Conservation (phyloP, 2,329 filamentous ascomycete genomes). For the Cercospora citrullina region DNA sequence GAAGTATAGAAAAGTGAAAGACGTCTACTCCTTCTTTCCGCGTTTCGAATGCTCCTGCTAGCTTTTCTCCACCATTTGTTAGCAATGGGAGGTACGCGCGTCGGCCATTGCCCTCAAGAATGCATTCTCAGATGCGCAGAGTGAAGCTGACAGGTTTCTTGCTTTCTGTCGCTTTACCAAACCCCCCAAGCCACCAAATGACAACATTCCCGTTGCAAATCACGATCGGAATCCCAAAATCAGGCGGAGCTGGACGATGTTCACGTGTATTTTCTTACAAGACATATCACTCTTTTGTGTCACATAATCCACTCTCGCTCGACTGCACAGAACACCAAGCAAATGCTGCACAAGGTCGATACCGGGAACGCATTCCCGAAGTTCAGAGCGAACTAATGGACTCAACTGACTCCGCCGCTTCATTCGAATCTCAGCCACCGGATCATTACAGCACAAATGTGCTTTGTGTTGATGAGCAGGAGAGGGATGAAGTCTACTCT, state of each 20-base stretch:
- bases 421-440: neutral
- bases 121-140: neutral
- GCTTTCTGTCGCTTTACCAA: neutral
- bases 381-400: neutral
- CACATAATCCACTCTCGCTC: neutral
- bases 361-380: neutral
- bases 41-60: too few relatives aligned
- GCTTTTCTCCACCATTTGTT: neutral
- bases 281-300: neutral
- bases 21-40: too few relatives aligned
- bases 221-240: neutral
- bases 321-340: neutral
- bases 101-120: neutral
- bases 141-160: neutral
- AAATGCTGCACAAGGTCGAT: neutral
- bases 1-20: too few relatives aligned
- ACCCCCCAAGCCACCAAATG: neutral
- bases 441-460: neutral
- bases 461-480: neutral
- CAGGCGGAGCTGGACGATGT: neutral
- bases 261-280: neutral
- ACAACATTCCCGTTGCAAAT: neutral
- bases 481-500: neutral
- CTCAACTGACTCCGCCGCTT: neutral
- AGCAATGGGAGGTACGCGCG: neutral